A percentile compares a stretch with the other conserved stretches of the same genome.
phyloP scores from a whole-genome alignment of 2,329 filamentous ascomycete genomes.

The Aureobasidium sp. region DNA sequence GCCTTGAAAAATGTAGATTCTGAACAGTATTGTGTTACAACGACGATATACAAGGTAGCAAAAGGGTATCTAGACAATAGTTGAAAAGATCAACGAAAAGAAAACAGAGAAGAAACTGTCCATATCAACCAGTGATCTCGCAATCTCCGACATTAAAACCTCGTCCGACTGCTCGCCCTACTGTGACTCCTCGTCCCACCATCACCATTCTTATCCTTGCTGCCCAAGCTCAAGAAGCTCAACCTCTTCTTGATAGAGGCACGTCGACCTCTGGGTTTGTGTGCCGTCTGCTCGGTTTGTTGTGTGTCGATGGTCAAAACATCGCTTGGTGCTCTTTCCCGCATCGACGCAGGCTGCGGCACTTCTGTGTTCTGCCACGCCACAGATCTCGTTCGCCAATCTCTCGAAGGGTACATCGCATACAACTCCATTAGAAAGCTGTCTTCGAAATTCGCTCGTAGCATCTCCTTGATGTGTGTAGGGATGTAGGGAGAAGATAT shows the following conservation, averaged over 20 bases:
- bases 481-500: constrained; percentile 60
- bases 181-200: neutral
- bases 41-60: neutral
- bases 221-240: constrained; percentile 15
- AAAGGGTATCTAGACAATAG: constrained; percentile 9
- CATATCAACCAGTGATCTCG: neutral
- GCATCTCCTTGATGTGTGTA: constrained; percentile 40
- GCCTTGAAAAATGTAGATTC: neutral
- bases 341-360: neutral
- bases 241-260: constrained; percentile 14
- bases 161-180: constrained; percentile 1
- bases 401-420: constrained; percentile 31
- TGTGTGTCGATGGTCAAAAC: neutral
- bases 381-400: constrained; percentile 24
- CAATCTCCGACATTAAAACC: neutral
- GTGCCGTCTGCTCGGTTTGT: neutral
- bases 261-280: neutral
- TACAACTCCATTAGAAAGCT: constrained; percentile 39
- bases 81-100: neutral
- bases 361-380: constrained; percentile 19
- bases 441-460: constrained; percentile 35
- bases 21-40: neutral
- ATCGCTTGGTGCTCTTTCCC: neutral
- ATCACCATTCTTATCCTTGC: neutral
- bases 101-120: neutral